Base-by-base conservation (phyloP, 2,329 filamentous ascomycete species). In the Trichoderma harzianum region DNA sequence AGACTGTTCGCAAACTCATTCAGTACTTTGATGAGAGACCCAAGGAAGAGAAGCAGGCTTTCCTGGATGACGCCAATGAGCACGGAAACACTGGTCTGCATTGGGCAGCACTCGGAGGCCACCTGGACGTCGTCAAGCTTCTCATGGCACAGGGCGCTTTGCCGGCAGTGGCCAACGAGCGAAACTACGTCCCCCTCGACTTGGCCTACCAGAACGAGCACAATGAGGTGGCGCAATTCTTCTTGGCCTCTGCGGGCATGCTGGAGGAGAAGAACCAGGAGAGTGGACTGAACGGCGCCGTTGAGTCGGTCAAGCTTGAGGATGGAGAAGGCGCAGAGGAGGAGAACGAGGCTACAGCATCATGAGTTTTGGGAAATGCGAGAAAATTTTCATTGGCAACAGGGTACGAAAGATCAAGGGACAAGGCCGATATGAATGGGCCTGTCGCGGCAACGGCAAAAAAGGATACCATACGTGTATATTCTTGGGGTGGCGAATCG, bases 41-140 rank as follows among this genome's bases (percentile, higher is more conserved):
- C 61, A 80, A 80, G 72, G 79, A 80, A 39, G 82, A 84, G 73
- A 84, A 83, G 74, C 82, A 84, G 74, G 79, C 85, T 0, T 89
- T 91, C 75, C 81, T 94, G 28, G 92, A 94, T 76, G 84, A 87
- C 3, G 86, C 88, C 73, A 99, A 99, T 78, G 85, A 90, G 73
- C 91, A 92, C 60, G 95, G 94, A 58, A 98, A 98, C 83, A 98
- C 95, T 1, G 89, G 94, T 0, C 85, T 99, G 72, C 96, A 99
- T 83, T 98, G 95, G 95, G 95, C 95, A 0, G 93, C 94, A 0
- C 84, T 98, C 70, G 96, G 97, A 69, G 95, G 95, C 1, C 95
- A 98, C 78, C 84, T 98, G 3, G 88, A 91, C 7, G 89, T 90
- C 4, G 93, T 97, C 7, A 93, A 95, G 83, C 83, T 90, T 0